These are phyloP conservation scores for Phylloboletellus chloephorus DNA, from an alignment of 1,284 basidiomycete genomes.

Conservation along the genomic window DNA sequence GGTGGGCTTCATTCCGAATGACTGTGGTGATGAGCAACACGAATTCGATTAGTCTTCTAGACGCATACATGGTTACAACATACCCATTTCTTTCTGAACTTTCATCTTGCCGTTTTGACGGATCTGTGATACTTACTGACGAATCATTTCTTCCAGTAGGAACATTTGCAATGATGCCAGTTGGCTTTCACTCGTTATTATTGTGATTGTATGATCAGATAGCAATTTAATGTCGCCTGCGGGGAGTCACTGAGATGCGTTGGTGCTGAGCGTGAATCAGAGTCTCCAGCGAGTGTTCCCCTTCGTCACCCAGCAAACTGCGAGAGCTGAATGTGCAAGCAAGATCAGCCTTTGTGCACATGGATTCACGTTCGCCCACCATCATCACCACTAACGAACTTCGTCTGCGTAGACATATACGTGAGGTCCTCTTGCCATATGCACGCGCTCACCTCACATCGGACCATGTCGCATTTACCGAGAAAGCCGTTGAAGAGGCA, in stretches of 20 bases:
- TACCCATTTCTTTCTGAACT: conserved; percentile 33
- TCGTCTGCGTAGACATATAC: conserved; percentile 45
- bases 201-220: neutral
- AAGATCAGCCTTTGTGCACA: neutral
- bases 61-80: conserved; percentile 39
- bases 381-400: conserved; percentile 22
- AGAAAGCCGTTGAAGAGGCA: conserved; percentile 45
- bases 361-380: conserved; percentile 19
- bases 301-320: too few species aligned
- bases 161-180: neutral
- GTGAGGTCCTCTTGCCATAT: conserved; percentile 49
- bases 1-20: conserved; percentile 42
- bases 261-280: neutral
- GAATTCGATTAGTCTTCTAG: conserved; percentile 83
- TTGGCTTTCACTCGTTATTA: conserved; percentile 4
- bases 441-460: conserved; percentile 48
- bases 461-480: conserved; percentile 52
- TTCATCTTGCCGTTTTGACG: conserved; percentile 10
- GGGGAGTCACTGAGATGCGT: neutral
- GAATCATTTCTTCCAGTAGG: neutral
- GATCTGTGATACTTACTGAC: conserved; percentile 15
- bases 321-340: too few species aligned
- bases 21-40: conserved; percentile 51
- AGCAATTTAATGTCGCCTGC: neutral
- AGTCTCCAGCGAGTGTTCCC: too few species aligned